Evolutionary conservation across 2,329 filamentous ascomycete species (phyloP), one percentile per base, ranked within the genome.

Genomic region (Diaporthe citriasiana): DNA sequence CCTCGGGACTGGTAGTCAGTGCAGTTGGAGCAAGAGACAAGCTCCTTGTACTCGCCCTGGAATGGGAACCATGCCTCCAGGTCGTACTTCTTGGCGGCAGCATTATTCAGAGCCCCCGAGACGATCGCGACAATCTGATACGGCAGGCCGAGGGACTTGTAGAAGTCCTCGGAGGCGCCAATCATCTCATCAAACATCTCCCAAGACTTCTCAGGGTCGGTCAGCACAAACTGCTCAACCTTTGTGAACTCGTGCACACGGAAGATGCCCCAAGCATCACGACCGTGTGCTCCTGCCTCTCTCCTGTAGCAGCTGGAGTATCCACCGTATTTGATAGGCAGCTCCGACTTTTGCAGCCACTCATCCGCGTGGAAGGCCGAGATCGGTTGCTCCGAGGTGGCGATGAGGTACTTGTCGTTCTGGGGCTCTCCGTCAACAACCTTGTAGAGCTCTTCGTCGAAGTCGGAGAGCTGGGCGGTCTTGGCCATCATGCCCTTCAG

Each of bases 361-460:
- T 99, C 97, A 78, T 96, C 93, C 60, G 95, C 93, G 84, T 98
- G 97, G 80, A 97, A 92, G 30, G 95, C 95, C 35, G 95, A 98
- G 81, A 99, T 92, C 27, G 97, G 97, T 84, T 99, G 97, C 83
- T 99, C 97, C 38, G 94, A 97, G 74, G 95, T 98, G 19, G 94
- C 94, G 78, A 89, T 89, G 63, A 89, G 83, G 73, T 84, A 84
- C 13, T 89, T 84, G 78, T 93, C 92, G 86, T 98, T 98, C 85
- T 98, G 97, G 68, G 93, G 94, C 79, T 94, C 91, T 77, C 94
- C 91, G 79, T 97, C 95, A 78, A 96, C 92, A 33, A 99, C 96
- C 86, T 98, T 98, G 89, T 99, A 99, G 69, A 99, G 87, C 84
- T 98, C 96, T 83, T 98, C 97, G 81, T 99, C 97, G 80, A 99